Evolutionary conservation across 352 stramenopile genomes (phyloP).

Genomic region (Phytopythium ostracodes): DNA sequence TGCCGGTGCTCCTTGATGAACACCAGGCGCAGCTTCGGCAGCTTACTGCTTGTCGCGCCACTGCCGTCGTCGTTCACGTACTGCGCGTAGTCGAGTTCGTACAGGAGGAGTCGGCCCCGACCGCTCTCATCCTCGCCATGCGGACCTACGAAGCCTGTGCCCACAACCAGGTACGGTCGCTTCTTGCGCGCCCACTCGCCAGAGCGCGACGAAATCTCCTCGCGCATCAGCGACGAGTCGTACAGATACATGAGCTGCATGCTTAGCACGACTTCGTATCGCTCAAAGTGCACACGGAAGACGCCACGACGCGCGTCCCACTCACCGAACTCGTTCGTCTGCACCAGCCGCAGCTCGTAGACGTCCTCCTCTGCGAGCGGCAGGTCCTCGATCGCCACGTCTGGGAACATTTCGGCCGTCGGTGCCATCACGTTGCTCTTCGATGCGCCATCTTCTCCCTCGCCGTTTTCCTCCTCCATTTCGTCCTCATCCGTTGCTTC

Average conservation of each 20-base stretch:
- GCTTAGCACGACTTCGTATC: constrained; percentile 81
- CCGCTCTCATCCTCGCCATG: constrained; percentile 87
- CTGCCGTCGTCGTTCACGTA: constrained; percentile 74
- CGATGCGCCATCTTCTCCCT: constrained; percentile 35
- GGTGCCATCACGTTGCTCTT: constrained; percentile 75
- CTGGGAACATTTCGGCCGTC: constrained; percentile 74
- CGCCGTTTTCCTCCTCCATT: constrained; percentile 31
- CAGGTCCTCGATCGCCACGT: constrained; percentile 61
- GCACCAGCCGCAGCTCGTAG: constrained; percentile 77
- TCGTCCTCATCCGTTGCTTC: constrained; percentile 30
- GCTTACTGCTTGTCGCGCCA: constrained; percentile 64
- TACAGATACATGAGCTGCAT: constrained; percentile 86
- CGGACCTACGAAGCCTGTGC: constrained; percentile 76
- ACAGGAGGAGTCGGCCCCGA: constrained; percentile 75
- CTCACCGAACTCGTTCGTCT: constrained; percentile 79
- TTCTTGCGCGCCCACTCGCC: constrained; percentile 76
- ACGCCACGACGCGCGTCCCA: constrained; percentile 61
- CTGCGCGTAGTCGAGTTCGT: constrained; percentile 87
- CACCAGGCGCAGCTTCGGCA: constrained; percentile 74
- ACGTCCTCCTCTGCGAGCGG: constrained; percentile 73
- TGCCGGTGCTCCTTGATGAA: constrained; percentile 88
- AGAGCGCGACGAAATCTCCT: constrained; percentile 60
- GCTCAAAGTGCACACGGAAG: constrained; percentile 82
- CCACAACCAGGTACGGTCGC: constrained; percentile 77
- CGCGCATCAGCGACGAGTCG: constrained; percentile 75